Conservation (phyloP, 208 protist species). For the Crithidia bombi region DNA sequence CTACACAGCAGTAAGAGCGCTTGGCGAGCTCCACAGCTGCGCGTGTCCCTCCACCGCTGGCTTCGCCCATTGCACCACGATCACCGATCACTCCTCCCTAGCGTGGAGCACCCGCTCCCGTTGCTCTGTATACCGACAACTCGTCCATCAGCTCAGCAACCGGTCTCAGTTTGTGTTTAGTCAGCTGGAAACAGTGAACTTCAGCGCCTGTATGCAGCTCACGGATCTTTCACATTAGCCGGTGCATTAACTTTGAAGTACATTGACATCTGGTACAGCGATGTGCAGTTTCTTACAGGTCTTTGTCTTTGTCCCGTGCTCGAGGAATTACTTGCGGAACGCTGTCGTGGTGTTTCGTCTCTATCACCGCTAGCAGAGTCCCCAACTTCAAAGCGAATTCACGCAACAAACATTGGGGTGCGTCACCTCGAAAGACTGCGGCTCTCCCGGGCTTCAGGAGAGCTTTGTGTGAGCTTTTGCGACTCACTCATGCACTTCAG, state of each 20-base stretch:
- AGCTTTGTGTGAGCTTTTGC: neutral
- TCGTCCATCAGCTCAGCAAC: neutral
- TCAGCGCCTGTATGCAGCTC: neutral
- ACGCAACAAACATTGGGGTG: neutral
- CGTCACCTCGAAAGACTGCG: neutral
- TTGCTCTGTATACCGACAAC: neutral
- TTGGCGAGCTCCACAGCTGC: neutral
- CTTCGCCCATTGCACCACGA: neutral
- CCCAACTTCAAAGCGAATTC: neutral
- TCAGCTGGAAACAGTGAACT: neutral
- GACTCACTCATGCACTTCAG: neutral
- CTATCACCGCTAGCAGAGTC: neutral
- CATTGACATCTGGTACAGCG: conserved; percentile 1
- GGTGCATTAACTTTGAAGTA: neutral
- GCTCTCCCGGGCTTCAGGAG: neutral
- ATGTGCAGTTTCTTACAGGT: neutral
- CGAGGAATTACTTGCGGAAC: neutral
- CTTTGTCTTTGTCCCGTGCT: neutral
- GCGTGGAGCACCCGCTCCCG: neutral
- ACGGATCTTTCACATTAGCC: neutral
- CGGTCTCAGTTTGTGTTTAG: neutral
- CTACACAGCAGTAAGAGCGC: neutral
- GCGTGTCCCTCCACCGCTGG: neutral
- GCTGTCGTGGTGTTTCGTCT: neutral
- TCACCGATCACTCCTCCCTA: neutral